These are phyloP conservation scores for Rhodotorula sp. DNA, from an alignment of 1,284 basidiomycete species.

Conservation along the genomic window DNA sequence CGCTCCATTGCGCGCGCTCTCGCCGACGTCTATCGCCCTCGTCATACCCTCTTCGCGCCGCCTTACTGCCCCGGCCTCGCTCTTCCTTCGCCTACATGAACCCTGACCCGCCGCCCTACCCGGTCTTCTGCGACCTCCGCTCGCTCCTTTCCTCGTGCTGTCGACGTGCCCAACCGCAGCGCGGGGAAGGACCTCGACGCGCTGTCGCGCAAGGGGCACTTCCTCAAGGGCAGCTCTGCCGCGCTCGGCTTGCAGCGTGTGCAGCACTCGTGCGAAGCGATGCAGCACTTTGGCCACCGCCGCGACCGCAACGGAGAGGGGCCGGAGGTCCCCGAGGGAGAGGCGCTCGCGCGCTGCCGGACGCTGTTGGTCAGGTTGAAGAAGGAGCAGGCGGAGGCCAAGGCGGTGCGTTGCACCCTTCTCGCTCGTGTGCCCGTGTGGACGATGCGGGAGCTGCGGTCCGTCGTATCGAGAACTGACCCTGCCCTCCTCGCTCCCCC, in stretches of 20 bases:
- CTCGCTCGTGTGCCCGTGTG: no score
- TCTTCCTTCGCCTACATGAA: no score
- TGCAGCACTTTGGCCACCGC: slow-evolving; percentile 53
- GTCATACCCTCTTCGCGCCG: no score
- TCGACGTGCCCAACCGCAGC: slow-evolving; percentile 20
- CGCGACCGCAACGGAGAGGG: slow-evolving; percentile 52
- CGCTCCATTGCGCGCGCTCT: no score
- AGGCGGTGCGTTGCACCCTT: slow-evolving; percentile 45
- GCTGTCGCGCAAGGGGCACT: slow-evolving; percentile 53
- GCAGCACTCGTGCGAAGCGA: slow-evolving; percentile 52
- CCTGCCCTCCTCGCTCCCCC: no score
- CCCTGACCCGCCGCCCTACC: no score
- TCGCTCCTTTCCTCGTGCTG: neutral
- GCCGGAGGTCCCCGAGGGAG: slow-evolving; percentile 57
- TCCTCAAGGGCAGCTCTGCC: slow-evolving; percentile 54
- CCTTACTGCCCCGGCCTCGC: no score
- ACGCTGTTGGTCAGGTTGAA: slow-evolving; percentile 60
- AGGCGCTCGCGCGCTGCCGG: slow-evolving; percentile 67
- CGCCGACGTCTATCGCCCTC: no score
- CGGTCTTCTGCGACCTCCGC: no score
- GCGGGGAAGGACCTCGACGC: slow-evolving; percentile 47
- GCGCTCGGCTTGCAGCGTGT: slow-evolving; percentile 54
- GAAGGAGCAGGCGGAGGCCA: slow-evolving; percentile 62
- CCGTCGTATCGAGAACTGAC: no score
- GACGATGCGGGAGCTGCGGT: no score